A percentile compares a stretch with the other conserved stretches of the same genome.
These are phyloP conservation scores for Aspergillus pseudoterreus DNA, from an alignment of 2,329 filamentous ascomycete genomes.

Conservation along the genomic window DNA sequence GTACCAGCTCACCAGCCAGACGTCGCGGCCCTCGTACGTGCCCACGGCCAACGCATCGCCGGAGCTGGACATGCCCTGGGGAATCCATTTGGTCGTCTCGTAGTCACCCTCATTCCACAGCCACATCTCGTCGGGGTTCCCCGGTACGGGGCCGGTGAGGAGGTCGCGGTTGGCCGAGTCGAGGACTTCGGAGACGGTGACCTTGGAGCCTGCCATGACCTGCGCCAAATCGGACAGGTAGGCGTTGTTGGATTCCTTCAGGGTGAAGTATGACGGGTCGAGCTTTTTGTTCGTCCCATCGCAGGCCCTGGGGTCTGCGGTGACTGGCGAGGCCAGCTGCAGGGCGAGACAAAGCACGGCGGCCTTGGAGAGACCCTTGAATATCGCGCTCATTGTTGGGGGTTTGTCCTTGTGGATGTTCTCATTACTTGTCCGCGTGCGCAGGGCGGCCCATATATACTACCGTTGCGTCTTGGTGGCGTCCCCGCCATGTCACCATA, in stretches of 20 bases:
- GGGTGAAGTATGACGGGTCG: neutral
- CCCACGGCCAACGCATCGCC: conserved; percentile 29
- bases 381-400: neutral
- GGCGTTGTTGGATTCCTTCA: neutral
- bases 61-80: conserved; percentile 33
- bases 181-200: conserved; percentile 13
- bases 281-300: too few relatives aligned
- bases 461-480: too few relatives aligned
- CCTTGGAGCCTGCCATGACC: conserved; percentile 9
- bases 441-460: too few relatives aligned
- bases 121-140: conserved; percentile 12
- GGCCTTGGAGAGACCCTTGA: too few relatives aligned
- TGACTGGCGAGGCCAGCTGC: neutral
- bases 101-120: conserved; percentile 27
- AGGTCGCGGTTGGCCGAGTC: conserved; percentile 14
- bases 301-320: neutral
- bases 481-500: too few relatives aligned
- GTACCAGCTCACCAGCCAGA: conserved; percentile 36
- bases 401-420: too few relatives aligned
- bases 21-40: conserved; percentile 29
- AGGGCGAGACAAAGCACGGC: too few relatives aligned
- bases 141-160: conserved; percentile 3
- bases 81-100: conserved; percentile 31
- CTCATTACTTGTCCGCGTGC: too few relatives aligned
- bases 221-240: conserved; percentile 7